These are phyloP conservation scores for Tubosaeta sp. DNA, from an alignment of 768 basidiomycete species.

Conservation along the genomic window DNA sequence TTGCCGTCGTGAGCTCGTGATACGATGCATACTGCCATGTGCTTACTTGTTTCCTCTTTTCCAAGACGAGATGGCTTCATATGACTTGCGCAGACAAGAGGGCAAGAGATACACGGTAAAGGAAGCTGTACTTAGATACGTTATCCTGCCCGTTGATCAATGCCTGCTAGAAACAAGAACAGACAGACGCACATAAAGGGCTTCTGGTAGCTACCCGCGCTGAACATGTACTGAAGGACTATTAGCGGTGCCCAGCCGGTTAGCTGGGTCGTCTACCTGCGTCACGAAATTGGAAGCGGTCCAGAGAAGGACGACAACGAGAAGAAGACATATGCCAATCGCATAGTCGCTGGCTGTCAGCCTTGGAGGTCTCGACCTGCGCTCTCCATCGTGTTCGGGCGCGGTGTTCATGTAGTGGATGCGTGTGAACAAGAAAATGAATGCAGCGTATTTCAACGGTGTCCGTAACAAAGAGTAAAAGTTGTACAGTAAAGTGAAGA, in stretches of 20 bases:
- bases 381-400: slow-evolving; percentile 12
- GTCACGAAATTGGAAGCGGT: slow-evolving; percentile 85
- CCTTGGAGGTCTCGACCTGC: slow-evolving; percentile 7
- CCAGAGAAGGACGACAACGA: slow-evolving; percentile 83
- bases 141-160: slow-evolving; percentile 49
- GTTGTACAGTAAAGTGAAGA: not conserved
- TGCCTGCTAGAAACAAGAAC: not conserved
- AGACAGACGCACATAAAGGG: slow-evolving; percentile 68
- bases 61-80: not conserved
- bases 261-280: slow-evolving; percentile 44
- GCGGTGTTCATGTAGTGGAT: slow-evolving; percentile 14
- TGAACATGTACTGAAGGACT: slow-evolving; percentile 40
- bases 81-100: slow-evolving; percentile 37
- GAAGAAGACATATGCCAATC: slow-evolving; percentile 63
- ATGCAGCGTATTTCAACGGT: not conserved
- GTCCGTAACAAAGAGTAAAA: not conserved
- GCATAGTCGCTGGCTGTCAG: slow-evolving; percentile 35
- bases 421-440: slow-evolving; percentile 10
- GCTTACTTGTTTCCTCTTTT: slow-evolving; percentile 11
- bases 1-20: not conserved
- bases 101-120: slow-evolving; percentile 82
- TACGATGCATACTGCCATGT: not conserved
- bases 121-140: slow-evolving; percentile 89
- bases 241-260: slow-evolving; percentile 3
- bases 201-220: slow-evolving; percentile 72